Evolutionary conservation across 1,139 yeast genomes (phyloP), one percentile per base, ranked within the genome.

Genomic region (Sugiyamaella japonica): DNA sequence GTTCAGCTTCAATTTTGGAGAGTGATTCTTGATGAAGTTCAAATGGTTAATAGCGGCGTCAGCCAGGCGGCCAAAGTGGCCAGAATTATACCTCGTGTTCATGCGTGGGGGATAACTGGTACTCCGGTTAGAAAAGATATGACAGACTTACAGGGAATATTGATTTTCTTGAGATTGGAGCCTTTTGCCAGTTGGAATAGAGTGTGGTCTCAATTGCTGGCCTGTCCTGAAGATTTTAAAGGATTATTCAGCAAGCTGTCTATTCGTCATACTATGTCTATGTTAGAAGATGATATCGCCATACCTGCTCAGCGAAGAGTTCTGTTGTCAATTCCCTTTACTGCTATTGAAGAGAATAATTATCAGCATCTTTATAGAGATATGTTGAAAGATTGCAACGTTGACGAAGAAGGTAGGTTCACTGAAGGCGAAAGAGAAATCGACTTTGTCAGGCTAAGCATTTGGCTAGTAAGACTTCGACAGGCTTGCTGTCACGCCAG

Each of bases 91-190:
- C 95, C 96, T 3, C 75, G 97, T 52, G 80, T 82, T 52, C 97
- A 93, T 71, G 83, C 96, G 0, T 93, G 98, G 98, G 97, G 96
- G 7, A 97, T 90, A 0, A 87, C 96, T 0, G 99, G 99, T 6
- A 93, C 99, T 0, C 96, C 98, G 0, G 86, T 90, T 9, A 82
- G 83, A 59, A 82, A 81, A 60, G 76, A 80, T 46, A 71, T 88
- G 56, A 73, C 74, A 47, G 97, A 91, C 69, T 73, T 90, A 54
- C 83, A 80, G 53, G 86, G 96, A 0, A 76, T 89, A 7, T 68
- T 90, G 38, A 77, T 81, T 15, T 91, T 89, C 64, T 71, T 90
- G 58, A 76, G 85, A 57, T 70, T 82, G 29, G 76, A 76, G 49
- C 98, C 98, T 0, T 86, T 89, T 57, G 75, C 72, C 42, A 59